These are phyloP conservation scores for Candida montana DNA, from an alignment of 805 yeast species.

Conservation along the genomic window DNA sequence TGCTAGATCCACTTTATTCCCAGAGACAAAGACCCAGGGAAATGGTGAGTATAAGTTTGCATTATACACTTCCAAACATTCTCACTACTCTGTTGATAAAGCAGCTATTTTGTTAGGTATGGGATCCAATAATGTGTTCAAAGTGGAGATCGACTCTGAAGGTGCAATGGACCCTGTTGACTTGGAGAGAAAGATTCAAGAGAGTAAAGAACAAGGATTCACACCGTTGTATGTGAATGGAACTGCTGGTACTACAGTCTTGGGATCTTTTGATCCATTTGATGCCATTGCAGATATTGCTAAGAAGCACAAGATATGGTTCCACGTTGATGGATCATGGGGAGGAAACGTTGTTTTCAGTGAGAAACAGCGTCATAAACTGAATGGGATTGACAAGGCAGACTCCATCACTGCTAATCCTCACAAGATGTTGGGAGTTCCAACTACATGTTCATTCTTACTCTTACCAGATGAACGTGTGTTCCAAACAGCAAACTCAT, in stretches of 20 bases:
- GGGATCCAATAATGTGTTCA: slow-evolving; percentile 58
- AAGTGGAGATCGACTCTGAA: slow-evolving; percentile 48
- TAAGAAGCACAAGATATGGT: slow-evolving; percentile 55
- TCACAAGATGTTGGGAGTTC: slow-evolving; percentile 86
- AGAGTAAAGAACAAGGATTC: slow-evolving; percentile 46
- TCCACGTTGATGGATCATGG: slow-evolving; percentile 88
- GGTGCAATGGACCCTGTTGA: slow-evolving; percentile 53
- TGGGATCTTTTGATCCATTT: slow-evolving; percentile 76
- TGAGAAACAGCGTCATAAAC: slow-evolving; percentile 34
- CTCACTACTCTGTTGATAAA: slow-evolving; percentile 77
- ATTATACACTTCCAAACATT: slow-evolving; percentile 62
- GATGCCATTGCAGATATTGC: slow-evolving; percentile 49
- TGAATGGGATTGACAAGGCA: slow-evolving; percentile 61
- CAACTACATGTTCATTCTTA: slow-evolving; percentile 68
- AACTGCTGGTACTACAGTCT: slow-evolving; percentile 87
- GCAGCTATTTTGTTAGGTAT: slow-evolving; percentile 74
- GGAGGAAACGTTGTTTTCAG: slow-evolving; percentile 82
- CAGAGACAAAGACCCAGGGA: slow-evolving; percentile 65
- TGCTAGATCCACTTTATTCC: slow-evolving; percentile 62
- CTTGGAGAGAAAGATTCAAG: slow-evolving; percentile 40
- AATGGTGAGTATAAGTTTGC: slow-evolving; percentile 53
- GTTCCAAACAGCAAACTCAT: slow-evolving; percentile 69
- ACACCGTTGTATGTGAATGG: slow-evolving; percentile 75
- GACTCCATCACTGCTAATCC: slow-evolving; percentile 79
- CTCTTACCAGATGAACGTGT: slow-evolving; percentile 61